A percentile compares a stretch with the other conserved stretches of the same genome.
Conservation (phyloP, 148 eudicot genomes). For the Vaccinium corymbosum region DNA sequence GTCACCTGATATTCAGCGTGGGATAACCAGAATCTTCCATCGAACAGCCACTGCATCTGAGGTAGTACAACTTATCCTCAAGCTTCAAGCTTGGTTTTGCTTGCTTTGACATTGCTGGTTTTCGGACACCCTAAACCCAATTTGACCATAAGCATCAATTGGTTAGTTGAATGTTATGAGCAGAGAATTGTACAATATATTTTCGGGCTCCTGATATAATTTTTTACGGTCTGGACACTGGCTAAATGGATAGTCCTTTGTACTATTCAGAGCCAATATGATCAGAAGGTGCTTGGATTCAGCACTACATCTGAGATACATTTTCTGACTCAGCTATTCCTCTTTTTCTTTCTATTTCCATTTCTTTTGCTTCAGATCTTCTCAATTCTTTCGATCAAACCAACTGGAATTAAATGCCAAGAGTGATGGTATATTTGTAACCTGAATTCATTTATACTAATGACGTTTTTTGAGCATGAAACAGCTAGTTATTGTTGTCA, state of each 20-base stretch:
- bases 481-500: constrained; percentile 2
- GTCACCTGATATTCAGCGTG: constrained; percentile 87
- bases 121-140: neutral
- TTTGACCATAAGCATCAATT: neutral
- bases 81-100: constrained; percentile 1
- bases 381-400: neutral
- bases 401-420: neutral
- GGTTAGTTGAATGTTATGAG: neutral
- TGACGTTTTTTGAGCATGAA: neutral
- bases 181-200: neutral
- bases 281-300: neutral
- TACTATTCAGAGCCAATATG: neutral
- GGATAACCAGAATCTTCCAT: constrained; percentile 88
- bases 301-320: neutral
- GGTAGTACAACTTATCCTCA: constrained; percentile 37
- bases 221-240: neutral
- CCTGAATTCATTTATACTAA: neutral
- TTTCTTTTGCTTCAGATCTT: neutral
- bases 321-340: neutral
- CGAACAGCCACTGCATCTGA: constrained; percentile 82
- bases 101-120: neutral
- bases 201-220: constrained; percentile 1
- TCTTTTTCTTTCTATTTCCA: neutral
- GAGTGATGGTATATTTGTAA: neutral
- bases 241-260: neutral